These are phyloP conservation scores for Lasiosphaeria hispida DNA, from an alignment of 495 filamentous ascomycete species.

Conservation along the genomic window DNA sequence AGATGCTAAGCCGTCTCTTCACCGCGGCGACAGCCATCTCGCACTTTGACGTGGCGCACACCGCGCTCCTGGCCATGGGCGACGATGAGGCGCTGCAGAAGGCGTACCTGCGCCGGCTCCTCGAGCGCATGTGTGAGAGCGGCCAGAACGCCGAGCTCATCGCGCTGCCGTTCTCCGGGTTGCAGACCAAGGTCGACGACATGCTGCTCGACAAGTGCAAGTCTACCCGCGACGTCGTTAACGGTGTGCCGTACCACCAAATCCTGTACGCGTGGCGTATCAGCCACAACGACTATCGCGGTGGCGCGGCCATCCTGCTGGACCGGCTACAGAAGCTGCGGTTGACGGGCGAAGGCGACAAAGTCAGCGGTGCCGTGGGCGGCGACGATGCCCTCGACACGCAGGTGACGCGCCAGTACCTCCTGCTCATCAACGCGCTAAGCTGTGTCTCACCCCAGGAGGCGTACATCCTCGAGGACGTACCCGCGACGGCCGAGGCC, in stretches of 20 bases:
- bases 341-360: constrained; percentile 46
- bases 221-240: constrained; percentile 54
- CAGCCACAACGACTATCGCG: constrained; percentile 78
- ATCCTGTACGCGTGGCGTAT: constrained; percentile 89
- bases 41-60: constrained; percentile 78
- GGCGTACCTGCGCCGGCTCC: constrained; percentile 60
- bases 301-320: constrained; percentile 75
- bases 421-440: constrained; percentile 84
- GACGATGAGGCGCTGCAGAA: constrained; percentile 63
- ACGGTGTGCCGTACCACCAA: constrained; percentile 67
- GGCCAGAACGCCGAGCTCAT: constrained; percentile 67
- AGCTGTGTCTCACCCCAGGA: constrained; percentile 78
- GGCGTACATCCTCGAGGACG: constrained; percentile 62
- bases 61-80: constrained; percentile 66
- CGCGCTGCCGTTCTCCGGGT: constrained; percentile 70
- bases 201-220: constrained; percentile 64
- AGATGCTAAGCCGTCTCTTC: constrained; percentile 81
- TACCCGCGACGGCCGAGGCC: constrained; percentile 23
- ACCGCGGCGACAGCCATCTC: constrained; percentile 71
- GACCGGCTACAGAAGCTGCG: constrained; percentile 56
- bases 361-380: constrained; percentile 43
- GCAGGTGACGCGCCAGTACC: constrained; percentile 64
- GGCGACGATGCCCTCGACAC: constrained; percentile 54
- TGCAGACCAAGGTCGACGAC: constrained; percentile 75
- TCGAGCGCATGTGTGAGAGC: constrained; percentile 67